A percentile compares a stretch with the other conserved stretches of the same genome.
Evolutionary conservation across 768 basidiomycete genomes (phyloP).

Genomic region (Phanerochaete sordida): DNA sequence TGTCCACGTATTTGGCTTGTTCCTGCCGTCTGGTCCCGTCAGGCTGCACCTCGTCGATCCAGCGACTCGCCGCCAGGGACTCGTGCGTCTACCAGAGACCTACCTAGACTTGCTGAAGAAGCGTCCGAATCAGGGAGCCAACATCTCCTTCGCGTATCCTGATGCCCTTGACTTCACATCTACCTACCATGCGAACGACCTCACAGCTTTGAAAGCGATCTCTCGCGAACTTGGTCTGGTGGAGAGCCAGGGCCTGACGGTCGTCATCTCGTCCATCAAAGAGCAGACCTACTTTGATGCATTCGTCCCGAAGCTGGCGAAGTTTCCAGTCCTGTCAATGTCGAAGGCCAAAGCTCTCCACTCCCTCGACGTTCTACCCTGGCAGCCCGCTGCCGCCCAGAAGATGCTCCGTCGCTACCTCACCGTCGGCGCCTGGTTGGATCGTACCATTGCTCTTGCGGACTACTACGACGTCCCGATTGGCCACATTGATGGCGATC

Average conservation of each 20-base stretch:
- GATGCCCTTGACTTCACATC: conserved; percentile 56
- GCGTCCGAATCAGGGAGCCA: conserved; percentile 37
- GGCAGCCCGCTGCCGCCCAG: conserved; percentile 79
- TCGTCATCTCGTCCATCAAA: conserved; percentile 85
- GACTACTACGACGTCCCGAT: conserved; percentile 92
- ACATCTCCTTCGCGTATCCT: conserved; percentile 61
- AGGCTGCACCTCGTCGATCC: conserved; percentile 90
- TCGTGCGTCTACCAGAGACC: conserved; percentile 69
- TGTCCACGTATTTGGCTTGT: conserved; percentile 86
- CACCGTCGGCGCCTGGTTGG: conserved; percentile 72
- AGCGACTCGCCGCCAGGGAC: conserved; percentile 79
- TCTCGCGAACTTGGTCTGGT: conserved; percentile 81
- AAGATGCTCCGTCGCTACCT: conserved; percentile 88
- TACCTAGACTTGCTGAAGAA: conserved; percentile 65
- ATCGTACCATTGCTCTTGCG: conserved; percentile 73
- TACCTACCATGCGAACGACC: conserved; percentile 76
- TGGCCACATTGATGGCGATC: conserved; percentile 90
- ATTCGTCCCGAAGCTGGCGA: conserved; percentile 62
- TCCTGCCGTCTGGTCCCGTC: conserved; percentile 65
- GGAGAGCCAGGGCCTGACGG: conserved; percentile 67
- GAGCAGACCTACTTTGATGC: conserved; percentile 81
- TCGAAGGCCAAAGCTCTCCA: conserved; percentile 73
- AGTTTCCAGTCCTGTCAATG: conserved; percentile 89
- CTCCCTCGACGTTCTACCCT: conserved; percentile 79
- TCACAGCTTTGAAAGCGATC: conserved; percentile 78